Percentiles rank a stretch among this genome's conserved stretches.
Evolutionary conservation across 1,284 basidiomycete genomes (phyloP).

Genomic region (Moesziomyces parantarcticus): DNA sequence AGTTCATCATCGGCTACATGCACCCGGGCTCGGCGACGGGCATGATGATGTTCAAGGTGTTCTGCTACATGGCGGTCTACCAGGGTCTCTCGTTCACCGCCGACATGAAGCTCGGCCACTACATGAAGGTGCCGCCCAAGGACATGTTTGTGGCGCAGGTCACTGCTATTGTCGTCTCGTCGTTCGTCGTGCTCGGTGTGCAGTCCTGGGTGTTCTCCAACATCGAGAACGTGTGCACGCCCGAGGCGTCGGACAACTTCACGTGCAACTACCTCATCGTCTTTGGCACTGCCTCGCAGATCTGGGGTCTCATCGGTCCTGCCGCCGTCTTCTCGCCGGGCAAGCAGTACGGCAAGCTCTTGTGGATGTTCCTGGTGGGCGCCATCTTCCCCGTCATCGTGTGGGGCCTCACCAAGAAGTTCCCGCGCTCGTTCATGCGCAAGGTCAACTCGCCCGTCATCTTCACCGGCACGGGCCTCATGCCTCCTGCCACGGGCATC

Average conservation of each 20-base stretch:
- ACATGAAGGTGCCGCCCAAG: slow-evolving; percentile 73
- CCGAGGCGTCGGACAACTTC: slow-evolving; percentile 62
- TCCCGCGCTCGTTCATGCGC: slow-evolving; percentile 48
- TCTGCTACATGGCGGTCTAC: slow-evolving; percentile 74
- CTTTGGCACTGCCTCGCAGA: slow-evolving; percentile 60
- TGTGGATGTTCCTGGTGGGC: slow-evolving; percentile 61
- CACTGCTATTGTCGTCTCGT: slow-evolving; percentile 76
- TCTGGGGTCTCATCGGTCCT: slow-evolving; percentile 70
- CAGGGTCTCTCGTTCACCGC: slow-evolving; percentile 76
- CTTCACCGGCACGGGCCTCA: slow-evolving; percentile 58
- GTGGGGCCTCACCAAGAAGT: slow-evolving; percentile 56
- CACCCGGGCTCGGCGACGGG: slow-evolving; percentile 81
- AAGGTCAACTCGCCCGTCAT: slow-evolving; percentile 61
- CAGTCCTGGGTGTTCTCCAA: slow-evolving; percentile 80
- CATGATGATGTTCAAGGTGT: slow-evolving; percentile 83
- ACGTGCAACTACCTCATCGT: slow-evolving; percentile 54
- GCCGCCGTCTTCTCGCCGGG: slow-evolving; percentile 53
- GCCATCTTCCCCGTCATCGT: slow-evolving; percentile 56
- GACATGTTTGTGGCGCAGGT: slow-evolving; percentile 74
- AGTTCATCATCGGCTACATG: slow-evolving; percentile 81
- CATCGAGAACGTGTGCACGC: slow-evolving; percentile 77
- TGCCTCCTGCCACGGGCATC: slow-evolving; percentile 67
- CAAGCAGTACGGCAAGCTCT: slow-evolving; percentile 52
- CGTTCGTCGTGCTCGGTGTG: slow-evolving; percentile 70
- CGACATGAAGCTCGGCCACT: slow-evolving; percentile 73